These are phyloP conservation scores for Stephania yunnanensis DNA, from an alignment of 164 flowering plant genomes.

Conservation along the genomic window DNA sequence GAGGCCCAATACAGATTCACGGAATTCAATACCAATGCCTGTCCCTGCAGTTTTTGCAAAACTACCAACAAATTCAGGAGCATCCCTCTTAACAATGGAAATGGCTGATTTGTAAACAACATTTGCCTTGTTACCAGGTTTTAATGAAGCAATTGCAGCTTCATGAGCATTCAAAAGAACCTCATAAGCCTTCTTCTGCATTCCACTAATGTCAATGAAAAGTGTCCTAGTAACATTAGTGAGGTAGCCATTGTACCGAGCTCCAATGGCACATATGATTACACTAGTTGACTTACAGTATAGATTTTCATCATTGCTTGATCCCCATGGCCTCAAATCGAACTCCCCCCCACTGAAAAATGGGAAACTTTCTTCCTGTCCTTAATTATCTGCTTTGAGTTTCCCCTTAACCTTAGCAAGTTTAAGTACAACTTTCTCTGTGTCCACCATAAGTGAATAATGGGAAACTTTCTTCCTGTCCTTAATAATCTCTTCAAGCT, in stretches of 20 bases:
- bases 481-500: slow-evolving; percentile 66
- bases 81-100: slow-evolving; percentile 55
- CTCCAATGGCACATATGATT: slow-evolving; percentile 66
- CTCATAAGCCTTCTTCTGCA: slow-evolving; percentile 73
- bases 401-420: slow-evolving; percentile 55
- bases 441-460: slow-evolving; percentile 65
- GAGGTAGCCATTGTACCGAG: slow-evolving; percentile 73
- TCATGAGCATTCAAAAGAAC: slow-evolving; percentile 78
- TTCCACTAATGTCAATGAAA: slow-evolving; percentile 58
- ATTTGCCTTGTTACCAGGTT: slow-evolving; percentile 50
- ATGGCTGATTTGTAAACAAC: slow-evolving; percentile 55
- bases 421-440: slow-evolving; percentile 62
- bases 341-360: slow-evolving; percentile 78
- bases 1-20: slow-evolving; percentile 60
- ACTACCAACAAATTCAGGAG: slow-evolving; percentile 49
- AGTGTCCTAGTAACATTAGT: slow-evolving; percentile 69
- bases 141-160: slow-evolving; percentile 57
- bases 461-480: slow-evolving; percentile 75
- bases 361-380: too few species aligned
- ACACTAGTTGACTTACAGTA: slow-evolving; percentile 70
- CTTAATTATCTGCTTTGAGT: slow-evolving; percentile 69
- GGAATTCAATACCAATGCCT: slow-evolving; percentile 77
- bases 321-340: slow-evolving; percentile 74
- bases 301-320: slow-evolving; percentile 63
- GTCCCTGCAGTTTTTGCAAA: slow-evolving; percentile 75